phyloP scores from a whole-genome alignment of 495 filamentous ascomycete species.

The Physcia stellaris region DNA sequence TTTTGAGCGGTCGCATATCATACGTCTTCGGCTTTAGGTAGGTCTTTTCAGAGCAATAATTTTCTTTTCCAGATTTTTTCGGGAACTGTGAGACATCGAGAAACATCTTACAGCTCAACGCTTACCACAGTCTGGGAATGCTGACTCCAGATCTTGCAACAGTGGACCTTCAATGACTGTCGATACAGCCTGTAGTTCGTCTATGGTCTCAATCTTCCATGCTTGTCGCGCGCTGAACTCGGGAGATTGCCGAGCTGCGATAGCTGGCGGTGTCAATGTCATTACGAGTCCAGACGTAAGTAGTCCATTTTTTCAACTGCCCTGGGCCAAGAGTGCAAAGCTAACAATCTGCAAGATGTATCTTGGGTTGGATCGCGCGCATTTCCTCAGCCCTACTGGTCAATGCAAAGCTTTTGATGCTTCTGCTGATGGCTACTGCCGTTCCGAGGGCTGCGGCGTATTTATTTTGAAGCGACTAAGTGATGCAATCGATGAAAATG shows the following conservation, averaged over 20 bases:
- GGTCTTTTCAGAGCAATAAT: too few species aligned
- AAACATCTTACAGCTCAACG: too few species aligned
- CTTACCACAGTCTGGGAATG: too few species aligned
- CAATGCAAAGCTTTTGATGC: constrained; percentile 34
- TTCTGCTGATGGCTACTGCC: constrained; percentile 33
- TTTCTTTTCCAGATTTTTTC: too few species aligned
- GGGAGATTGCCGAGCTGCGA: constrained; percentile 33
- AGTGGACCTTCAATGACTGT: constrained; percentile 23
- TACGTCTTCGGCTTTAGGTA: constrained; percentile 33
- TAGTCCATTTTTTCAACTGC: too few species aligned
- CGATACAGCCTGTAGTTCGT: constrained; percentile 33
- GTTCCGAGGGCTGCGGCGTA: constrained; percentile 30
- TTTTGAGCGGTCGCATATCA: neutral
- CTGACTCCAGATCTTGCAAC: too few species aligned
- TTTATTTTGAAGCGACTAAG: constrained; percentile 35
- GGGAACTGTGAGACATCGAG: too few species aligned
- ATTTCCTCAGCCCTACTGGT: constrained; percentile 29
- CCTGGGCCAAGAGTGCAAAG: constrained; percentile 14
- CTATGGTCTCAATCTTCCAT: constrained; percentile 23
- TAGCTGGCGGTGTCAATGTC: constrained; percentile 31
- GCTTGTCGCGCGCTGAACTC: constrained; percentile 21
- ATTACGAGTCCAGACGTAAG: constrained; percentile 30
- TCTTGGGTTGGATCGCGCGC: constrained; percentile 16
- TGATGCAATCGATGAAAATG: constrained; percentile 33
- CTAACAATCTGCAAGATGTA: neutral